Percentiles rank a stretch among this genome's conserved stretches.
Evolutionary conservation across 1,284 basidiomycete species (phyloP).

Genomic region (Irpex sp.): DNA sequence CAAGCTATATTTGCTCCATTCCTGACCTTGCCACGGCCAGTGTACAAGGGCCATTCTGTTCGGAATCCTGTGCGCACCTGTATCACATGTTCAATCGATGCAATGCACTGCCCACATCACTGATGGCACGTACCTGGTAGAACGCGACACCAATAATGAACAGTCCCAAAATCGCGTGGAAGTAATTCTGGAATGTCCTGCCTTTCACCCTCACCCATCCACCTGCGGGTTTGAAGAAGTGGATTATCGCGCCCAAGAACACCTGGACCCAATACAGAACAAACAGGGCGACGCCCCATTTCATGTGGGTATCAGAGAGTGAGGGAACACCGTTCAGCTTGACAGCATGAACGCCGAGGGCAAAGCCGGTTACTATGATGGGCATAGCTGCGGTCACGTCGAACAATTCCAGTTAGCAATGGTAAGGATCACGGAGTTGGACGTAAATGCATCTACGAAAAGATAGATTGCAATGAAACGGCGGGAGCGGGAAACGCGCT

Average conservation of each 20-base stretch:
- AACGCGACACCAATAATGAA: slow-evolving; percentile 46
- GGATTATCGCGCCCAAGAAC: slow-evolving; percentile 54
- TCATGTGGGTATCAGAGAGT: slow-evolving; percentile 51
- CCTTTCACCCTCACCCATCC: slow-evolving; percentile 12
- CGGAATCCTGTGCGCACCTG: slow-evolving; percentile 48
- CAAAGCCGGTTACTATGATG: slow-evolving; percentile 46
- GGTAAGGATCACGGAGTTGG: not conserved
- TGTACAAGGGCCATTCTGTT: slow-evolving; percentile 42
- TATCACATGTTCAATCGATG: not conserved
- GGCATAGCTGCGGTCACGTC: slow-evolving; percentile 32
- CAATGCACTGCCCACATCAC: not conserved
- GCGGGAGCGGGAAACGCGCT: not conserved
- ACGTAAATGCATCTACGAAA: not conserved
- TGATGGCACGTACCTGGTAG: slow-evolving; percentile 41
- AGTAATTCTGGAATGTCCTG: slow-evolving; percentile 55
- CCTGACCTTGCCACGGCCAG: slow-evolving; percentile 35
- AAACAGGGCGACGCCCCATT: slow-evolving; percentile 56
- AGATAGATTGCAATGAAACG: not conserved
- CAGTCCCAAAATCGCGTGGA: slow-evolving; percentile 52
- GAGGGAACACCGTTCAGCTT: slow-evolving; percentile 34
- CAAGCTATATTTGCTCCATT: slow-evolving; percentile 40
- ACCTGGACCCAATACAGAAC: slow-evolving; percentile 59
- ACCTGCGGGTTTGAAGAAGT: slow-evolving; percentile 43
- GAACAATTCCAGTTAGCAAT: not conserved
- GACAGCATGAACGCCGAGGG: slow-evolving; percentile 47